These are phyloP conservation scores for Miscanthus lutarioriparius DNA, from an alignment of 176 grass and related monocot genomes.

Conservation along the genomic window DNA sequence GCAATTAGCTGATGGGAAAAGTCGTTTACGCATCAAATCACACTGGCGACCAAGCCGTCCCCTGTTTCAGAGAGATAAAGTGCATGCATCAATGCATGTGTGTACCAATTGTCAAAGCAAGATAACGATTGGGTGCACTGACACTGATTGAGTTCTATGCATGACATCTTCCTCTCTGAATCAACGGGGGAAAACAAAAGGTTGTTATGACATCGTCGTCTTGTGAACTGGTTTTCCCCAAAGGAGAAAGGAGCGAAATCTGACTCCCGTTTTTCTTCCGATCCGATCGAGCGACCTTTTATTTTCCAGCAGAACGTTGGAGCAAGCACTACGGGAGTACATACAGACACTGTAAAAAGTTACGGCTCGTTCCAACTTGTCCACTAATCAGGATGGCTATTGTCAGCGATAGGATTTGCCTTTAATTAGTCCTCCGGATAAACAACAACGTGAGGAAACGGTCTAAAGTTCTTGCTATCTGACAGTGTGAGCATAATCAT, in stretches of 20 bases:
- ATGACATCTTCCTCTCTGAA: not conserved
- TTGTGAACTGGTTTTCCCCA: not conserved
- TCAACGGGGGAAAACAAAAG: not conserved
- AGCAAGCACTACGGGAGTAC: not conserved
- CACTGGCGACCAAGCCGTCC: constrained; percentile 6
- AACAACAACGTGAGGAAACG: not conserved
- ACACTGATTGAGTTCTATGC: not conserved
- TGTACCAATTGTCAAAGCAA: no score
- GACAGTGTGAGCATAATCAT: not conserved
- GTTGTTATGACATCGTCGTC: not conserved
- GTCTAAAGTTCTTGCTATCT: constrained; percentile 21
- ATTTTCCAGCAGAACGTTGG: not conserved
- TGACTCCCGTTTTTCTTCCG: not conserved
- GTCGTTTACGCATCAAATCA: not conserved
- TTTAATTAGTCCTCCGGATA: not conserved
- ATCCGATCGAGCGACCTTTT: not conserved
- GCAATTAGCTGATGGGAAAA: constrained; percentile 4
- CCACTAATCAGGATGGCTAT: not conserved
- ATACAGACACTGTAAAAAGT: not conserved
- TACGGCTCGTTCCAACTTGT: constrained; percentile 29
- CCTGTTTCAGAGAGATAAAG: not conserved
- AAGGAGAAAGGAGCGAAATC: not conserved
- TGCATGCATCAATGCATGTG: not conserved
- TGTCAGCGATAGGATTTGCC: not conserved
- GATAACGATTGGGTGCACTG: not conserved